Conservation (phyloP, 306 rosid genomes). For the Leucaena leucocephala region DNA sequence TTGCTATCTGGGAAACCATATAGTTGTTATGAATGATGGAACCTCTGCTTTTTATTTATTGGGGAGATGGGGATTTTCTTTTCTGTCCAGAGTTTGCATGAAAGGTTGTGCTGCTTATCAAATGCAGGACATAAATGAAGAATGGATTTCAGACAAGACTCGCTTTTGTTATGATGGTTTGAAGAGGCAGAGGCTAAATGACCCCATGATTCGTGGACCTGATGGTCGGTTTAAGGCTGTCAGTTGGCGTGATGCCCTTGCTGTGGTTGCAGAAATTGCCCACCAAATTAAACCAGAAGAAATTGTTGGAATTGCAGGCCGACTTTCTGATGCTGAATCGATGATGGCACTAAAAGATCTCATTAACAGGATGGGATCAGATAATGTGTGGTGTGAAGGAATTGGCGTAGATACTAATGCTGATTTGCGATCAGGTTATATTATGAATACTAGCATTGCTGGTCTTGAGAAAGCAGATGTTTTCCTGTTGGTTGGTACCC, state of each 20-base stretch:
- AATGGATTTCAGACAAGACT: constrained; percentile 99
- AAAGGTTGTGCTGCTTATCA: constrained; percentile 28
- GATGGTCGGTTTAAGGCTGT: constrained; percentile 93
- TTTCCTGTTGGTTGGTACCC: constrained; percentile 93
- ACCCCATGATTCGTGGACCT: constrained; percentile 95
- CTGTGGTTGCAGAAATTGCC: constrained; percentile 80
- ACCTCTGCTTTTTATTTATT: not conserved
- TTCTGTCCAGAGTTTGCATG: constrained; percentile 1
- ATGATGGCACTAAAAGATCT: constrained; percentile 96
- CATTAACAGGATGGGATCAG: constrained; percentile 84
- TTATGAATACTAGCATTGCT: constrained; percentile 84
- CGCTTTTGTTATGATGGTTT: constrained; percentile 97
- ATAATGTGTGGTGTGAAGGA: constrained; percentile 94
- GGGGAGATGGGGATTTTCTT: constrained; percentile 1
- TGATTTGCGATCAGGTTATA: constrained; percentile 91
- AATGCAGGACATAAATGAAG: constrained; percentile 93
- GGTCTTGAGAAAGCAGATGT: constrained; percentile 95
- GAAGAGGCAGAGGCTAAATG: constrained; percentile 97
- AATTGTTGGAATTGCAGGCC: constrained; percentile 90
- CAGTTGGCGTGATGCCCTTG: constrained; percentile 94
- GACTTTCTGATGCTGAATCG: constrained; percentile 96
- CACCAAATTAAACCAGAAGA: constrained; percentile 79
- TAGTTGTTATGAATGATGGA: not conserved
- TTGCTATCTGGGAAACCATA: constrained; percentile 17
- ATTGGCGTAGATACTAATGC: constrained; percentile 68